These are phyloP conservation scores for Gnaphalium uliginosum DNA, from an alignment of 129 eudicot genomes.

Conservation along the genomic window DNA sequence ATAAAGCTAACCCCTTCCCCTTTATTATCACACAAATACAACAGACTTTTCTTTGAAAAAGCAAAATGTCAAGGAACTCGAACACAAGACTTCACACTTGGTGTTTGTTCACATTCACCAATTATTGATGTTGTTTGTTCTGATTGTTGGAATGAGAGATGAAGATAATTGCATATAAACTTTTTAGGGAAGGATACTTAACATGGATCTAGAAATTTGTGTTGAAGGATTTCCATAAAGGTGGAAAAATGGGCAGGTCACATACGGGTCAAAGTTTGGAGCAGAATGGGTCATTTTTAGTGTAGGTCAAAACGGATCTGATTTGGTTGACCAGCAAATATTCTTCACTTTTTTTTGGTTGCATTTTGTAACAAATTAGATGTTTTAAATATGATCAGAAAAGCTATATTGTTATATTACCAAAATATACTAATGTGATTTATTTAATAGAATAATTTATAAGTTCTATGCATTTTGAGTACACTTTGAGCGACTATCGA, in stretches of 20 bases:
- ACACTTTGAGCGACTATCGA: background rate
- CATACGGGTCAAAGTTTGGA: background rate
- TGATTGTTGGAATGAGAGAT: constrained; percentile 10
- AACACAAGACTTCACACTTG: constrained; percentile 4
- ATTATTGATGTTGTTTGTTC: constrained; percentile 28
- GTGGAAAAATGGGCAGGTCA: background rate
- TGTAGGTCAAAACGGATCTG: background rate
- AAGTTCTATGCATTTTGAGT: background rate
- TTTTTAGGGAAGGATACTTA: background rate
- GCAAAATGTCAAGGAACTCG: constrained; percentile 4
- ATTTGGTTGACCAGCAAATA: background rate
- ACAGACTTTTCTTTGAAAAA: constrained; percentile 6
- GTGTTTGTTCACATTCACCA: constrained; percentile 15
- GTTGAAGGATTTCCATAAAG: background rate
- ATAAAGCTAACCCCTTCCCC: constrained; percentile 38
- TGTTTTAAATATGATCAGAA: background rate
- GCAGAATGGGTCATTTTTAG: background rate
- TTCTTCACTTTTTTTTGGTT: too few species aligned
- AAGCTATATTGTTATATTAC: background rate
- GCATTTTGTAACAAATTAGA: background rate
- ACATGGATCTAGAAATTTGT: background rate
- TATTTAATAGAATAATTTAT: background rate
- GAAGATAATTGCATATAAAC: background rate
- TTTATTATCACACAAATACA: constrained; percentile 23
- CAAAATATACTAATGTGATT: background rate